Evolutionary conservation across 345 rosid genomes (phyloP).

Genomic region (Populus nigra): DNA sequence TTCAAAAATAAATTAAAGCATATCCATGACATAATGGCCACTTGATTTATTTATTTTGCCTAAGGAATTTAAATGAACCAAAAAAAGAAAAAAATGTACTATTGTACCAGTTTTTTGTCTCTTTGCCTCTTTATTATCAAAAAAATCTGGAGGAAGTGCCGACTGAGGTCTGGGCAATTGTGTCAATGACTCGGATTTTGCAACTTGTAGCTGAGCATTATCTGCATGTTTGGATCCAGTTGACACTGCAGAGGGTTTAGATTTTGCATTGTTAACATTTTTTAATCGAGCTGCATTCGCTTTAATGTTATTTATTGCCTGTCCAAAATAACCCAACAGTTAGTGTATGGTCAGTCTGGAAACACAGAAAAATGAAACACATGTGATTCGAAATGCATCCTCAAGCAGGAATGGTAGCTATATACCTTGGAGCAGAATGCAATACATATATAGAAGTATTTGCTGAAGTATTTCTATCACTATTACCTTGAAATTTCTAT

Average conservation of each 20-base stretch:
- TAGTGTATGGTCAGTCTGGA: neutral
- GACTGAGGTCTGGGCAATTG: conserved; percentile 35
- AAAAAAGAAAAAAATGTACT: neutral
- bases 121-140: conserved; percentile 42
- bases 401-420: too few relatives aligned
- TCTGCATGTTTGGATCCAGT: conserved; percentile 18
- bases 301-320: conserved; percentile 63
- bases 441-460: too few relatives aligned
- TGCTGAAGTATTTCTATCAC: too few relatives aligned
- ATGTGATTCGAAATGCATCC: too few relatives aligned
- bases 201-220: conserved; percentile 15
- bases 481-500: too few relatives aligned
- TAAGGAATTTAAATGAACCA: neutral
- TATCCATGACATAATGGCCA: too few relatives aligned
- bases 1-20: too few relatives aligned
- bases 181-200: conserved; percentile 28
- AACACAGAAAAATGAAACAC: neutral
- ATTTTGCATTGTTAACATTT: conserved; percentile 21
- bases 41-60: neutral
- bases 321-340: conserved; percentile 17
- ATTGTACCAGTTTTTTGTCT: conserved; percentile 39
- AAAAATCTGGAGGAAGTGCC: conserved; percentile 55
- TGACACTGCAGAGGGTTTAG: conserved; percentile 8
- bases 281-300: conserved; percentile 55
- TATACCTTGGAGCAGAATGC: too few relatives aligned